Base-by-base conservation (phyloP, 2,329 filamentous ascomycete genomes). In the Fusarium solani-melongenae region DNA sequence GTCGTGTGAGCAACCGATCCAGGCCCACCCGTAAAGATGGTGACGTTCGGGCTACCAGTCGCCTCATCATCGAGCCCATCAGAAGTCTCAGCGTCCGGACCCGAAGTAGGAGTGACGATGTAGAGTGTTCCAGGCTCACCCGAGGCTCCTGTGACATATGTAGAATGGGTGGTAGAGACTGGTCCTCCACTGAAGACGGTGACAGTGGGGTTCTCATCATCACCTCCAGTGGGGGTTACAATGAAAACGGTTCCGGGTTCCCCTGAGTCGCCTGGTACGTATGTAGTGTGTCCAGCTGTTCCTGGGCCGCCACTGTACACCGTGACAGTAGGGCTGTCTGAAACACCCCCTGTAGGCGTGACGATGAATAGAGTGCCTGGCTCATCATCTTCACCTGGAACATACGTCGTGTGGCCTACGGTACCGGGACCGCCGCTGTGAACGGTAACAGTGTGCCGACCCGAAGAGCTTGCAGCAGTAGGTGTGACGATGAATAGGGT, bases 91-190 rank as follows among this genome's bases (percentile, higher is more conserved):
- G 41, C 57, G 7, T 15, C 7, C 11, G 49, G 49, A 5, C n/a
- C 29, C 2, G 17, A 20, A 15, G 61, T 73, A 6, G 70, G 70
- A 4, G 70, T 73, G 17, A 66, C 58, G 11, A 64, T 51, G 2
- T 55, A 36, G 10, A 70, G 17, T 14, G 67, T 70, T 1, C 67
- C 67, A 5, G 44, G 8, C 7, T 61, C 60, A 4, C 57, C 62
- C 4, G 62, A 59, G 12, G 31, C 58, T 7, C 62, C 57, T 4
- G 55, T 36, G 5, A 60, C 24, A 22, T 69, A 70, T 15, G 57
- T 29, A 5, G 66, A 65, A 10, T 17, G 56, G 5, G 39, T 15
- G 3, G 20, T 27, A 11, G 39, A 36, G 1, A 49, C 61, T 10
- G 65, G 56, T 2, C 44, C 67, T 17, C 44, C 15, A 3, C 31